Conservation (phyloP, 2,329 filamentous ascomycete species). For the Stachybotrys chartarum region DNA sequence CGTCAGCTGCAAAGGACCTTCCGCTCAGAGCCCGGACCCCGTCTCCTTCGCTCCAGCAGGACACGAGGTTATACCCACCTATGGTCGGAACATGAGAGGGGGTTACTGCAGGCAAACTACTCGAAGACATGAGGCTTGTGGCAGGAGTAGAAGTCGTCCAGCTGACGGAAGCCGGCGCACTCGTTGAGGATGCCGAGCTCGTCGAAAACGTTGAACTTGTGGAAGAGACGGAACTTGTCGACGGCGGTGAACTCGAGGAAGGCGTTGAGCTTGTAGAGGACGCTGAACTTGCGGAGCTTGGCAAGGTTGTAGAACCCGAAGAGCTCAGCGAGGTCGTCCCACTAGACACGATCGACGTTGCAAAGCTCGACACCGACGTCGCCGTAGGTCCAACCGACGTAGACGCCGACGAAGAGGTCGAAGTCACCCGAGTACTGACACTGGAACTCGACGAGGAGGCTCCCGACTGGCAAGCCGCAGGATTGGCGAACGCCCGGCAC, state of each 20-base stretch:
- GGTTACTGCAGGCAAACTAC: slow-evolving; percentile 12
- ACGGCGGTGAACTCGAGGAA: background rate
- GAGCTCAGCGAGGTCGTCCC: background rate
- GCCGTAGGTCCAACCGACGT: slow-evolving; percentile 3
- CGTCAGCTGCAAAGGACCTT: slow-evolving; percentile 33
- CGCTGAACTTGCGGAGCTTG: background rate
- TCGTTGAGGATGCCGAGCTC: background rate
- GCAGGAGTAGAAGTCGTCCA: slow-evolving; percentile 3
- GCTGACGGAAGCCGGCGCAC: slow-evolving; percentile 1
- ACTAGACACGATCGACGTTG: background rate
- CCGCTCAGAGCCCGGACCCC: slow-evolving; percentile 34
- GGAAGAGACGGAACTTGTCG: background rate
- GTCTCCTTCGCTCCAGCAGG: slow-evolving; percentile 41
- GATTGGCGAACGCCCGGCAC: slow-evolving; percentile 33
- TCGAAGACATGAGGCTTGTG: slow-evolving; percentile 12
- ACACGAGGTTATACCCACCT: slow-evolving; percentile 36
- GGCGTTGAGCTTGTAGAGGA: background rate
- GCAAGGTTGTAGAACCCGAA: background rate
- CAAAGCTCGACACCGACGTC: background rate
- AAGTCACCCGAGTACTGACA: background rate
- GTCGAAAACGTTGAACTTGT: background rate
- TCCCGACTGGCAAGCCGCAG: slow-evolving; percentile 18
- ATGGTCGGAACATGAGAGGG: slow-evolving; percentile 29
- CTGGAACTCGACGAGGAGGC: slow-evolving; percentile 8
- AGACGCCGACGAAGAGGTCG: slow-evolving; percentile 6